These are phyloP conservation scores for Magnaporthiopsis incrustans DNA, from an alignment of 2,329 filamentous ascomycete genomes.

Conservation along the genomic window DNA sequence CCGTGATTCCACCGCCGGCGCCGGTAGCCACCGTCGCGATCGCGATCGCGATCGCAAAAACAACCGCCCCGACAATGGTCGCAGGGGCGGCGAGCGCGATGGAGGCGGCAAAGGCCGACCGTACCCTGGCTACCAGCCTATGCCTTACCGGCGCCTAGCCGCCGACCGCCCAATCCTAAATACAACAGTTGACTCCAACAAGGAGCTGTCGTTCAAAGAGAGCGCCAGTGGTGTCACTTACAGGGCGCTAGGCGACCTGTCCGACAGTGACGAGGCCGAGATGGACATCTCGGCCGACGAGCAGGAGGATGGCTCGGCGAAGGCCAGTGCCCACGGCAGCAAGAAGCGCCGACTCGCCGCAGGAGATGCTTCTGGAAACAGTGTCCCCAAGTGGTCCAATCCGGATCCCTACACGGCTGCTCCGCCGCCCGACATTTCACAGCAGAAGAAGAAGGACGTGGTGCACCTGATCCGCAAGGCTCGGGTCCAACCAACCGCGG, in stretches of 20 bases:
- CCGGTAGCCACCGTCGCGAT: background rate
- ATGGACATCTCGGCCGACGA: constrained; percentile 54
- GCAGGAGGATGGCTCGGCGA: constrained; percentile 22
- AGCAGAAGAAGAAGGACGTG: constrained; percentile 73
- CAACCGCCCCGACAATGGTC: background rate
- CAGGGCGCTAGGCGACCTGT: constrained; percentile 47
- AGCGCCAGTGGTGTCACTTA: constrained; percentile 41
- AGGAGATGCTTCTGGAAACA: background rate
- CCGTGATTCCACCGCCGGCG: background rate
- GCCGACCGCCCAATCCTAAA: constrained; percentile 40
- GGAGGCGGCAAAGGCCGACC: background rate
- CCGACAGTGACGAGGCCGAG: constrained; percentile 54
- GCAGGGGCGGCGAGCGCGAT: background rate
- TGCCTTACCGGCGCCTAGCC: constrained; percentile 5
- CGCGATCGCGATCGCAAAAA: constrained; percentile 8
- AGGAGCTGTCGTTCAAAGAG: constrained; percentile 36
- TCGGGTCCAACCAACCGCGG: constrained; percentile 50
- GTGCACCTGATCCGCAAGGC: constrained; percentile 90
- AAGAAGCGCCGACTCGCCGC: constrained; percentile 11
- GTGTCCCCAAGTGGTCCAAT: constrained; percentile 83
- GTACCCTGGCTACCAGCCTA: constrained; percentile 1
- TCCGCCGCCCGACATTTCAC: constrained; percentile 67
- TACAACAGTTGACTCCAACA: constrained; percentile 27
- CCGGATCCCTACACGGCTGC: constrained; percentile 88
- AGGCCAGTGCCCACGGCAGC: constrained; percentile 8